Percentiles rank a stretch among this genome's conserved stretches.
Conservation (phyloP, 192 early-diverging fungal species). For the Gaertneriomyces semiglobifer region DNA sequence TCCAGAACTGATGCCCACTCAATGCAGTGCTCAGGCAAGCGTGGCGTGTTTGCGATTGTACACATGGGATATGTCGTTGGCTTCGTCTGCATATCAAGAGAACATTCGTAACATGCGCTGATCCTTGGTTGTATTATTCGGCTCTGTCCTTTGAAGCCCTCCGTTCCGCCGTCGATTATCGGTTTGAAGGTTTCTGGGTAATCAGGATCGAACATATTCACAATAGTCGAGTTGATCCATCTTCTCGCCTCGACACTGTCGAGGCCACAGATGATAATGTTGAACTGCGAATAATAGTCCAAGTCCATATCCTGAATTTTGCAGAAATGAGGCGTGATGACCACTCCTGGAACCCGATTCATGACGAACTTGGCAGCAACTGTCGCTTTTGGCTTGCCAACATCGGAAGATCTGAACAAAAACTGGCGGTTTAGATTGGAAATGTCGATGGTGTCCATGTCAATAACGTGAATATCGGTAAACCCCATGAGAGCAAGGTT, state of each 20-base stretch:
- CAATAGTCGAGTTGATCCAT: slow-evolving; percentile 93
- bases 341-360: slow-evolving; percentile 76
- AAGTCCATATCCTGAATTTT: slow-evolving; percentile 96
- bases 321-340: slow-evolving; percentile 72
- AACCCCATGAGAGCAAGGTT: slow-evolving; percentile 89
- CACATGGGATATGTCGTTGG: slow-evolving; percentile 91
- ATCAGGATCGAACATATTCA: slow-evolving; percentile 71
- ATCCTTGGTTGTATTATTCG: slow-evolving; percentile 83
- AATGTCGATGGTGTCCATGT: slow-evolving; percentile 97
- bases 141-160: slow-evolving; percentile 94
- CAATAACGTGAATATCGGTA: slow-evolving; percentile 82
- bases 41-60: slow-evolving; percentile 97
- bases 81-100: slow-evolving; percentile 86
- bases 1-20: slow-evolving; percentile 93
- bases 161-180: slow-evolving; percentile 93
- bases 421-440: slow-evolving; percentile 99
- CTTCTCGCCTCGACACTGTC: slow-evolving; percentile 93
- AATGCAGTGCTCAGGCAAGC: slow-evolving; percentile 97
- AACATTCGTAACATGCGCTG: slow-evolving; percentile 94
- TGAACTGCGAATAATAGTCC: slow-evolving; percentile 86
- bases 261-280: slow-evolving; percentile 86
- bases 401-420: slow-evolving; percentile 77
- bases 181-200: slow-evolving; percentile 75
- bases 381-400: slow-evolving; percentile 85
- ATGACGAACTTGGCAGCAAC: slow-evolving; percentile 74